phyloP scores from a whole-genome alignment of 805 yeast species.

The Saturnispora hagleri region DNA sequence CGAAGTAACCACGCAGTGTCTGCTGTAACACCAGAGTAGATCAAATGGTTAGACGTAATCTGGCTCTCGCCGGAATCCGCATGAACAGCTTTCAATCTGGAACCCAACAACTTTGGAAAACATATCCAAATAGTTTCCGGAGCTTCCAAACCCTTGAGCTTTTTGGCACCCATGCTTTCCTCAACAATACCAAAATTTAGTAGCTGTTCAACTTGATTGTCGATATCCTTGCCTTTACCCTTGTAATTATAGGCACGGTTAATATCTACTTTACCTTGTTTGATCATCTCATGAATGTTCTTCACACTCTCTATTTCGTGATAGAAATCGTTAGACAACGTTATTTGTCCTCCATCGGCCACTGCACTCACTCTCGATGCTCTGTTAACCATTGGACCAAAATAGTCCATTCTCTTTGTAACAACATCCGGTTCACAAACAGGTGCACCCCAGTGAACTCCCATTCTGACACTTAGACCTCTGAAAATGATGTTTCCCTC shows the following conservation, averaged over 20 bases:
- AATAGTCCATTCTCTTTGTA: constrained; percentile 95
- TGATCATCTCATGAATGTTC: constrained; percentile 36
- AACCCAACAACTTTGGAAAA: constrained; percentile 56
- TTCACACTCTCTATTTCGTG: constrained; percentile 57
- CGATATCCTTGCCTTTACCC: constrained; percentile 34
- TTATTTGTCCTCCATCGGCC: constrained; percentile 98
- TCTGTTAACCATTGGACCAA: constrained; percentile 97
- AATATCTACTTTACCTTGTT: constrained; percentile 21
- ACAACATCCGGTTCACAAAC: constrained; percentile 93
- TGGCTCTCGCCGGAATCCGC: constrained; percentile 23
- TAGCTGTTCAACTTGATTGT: constrained; percentile 53
- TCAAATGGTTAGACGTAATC: constrained; percentile 19
- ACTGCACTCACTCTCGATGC: constrained; percentile 89
- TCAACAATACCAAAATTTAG: constrained; percentile 62
- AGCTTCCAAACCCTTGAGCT: constrained; percentile 88
- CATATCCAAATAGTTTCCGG: constrained; percentile 79
- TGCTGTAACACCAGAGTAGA: constrained; percentile 24
- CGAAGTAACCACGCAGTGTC: constrained; percentile 35
- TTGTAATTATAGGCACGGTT: constrained; percentile 37
- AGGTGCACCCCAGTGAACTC: constrained; percentile 96
- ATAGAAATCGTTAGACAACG: constrained; percentile 74
- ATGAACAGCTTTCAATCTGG: constrained; percentile 42
- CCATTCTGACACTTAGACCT: constrained; percentile 96
- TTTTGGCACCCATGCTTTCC: constrained; percentile 71
- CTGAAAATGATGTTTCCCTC: constrained; percentile 55